A percentile compares a stretch with the other conserved stretches of the same genome.
These are phyloP conservation scores for Fusarium udum DNA, from an alignment of 2,329 filamentous ascomycete species.

Conservation along the genomic window DNA sequence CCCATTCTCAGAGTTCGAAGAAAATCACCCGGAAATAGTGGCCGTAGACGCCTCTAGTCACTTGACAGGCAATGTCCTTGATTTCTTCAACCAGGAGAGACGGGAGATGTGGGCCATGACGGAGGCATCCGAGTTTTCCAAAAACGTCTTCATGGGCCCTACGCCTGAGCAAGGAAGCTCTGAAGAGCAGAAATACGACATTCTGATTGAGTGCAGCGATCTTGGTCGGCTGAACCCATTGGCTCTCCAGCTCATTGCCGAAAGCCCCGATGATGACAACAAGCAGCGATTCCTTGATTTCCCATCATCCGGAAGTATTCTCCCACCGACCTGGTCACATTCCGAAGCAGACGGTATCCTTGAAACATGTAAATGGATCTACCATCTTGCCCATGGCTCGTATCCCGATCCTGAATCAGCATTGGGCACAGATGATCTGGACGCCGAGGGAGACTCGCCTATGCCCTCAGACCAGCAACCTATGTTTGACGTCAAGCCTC, in stretches of 20 bases:
- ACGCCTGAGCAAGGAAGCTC: slow-evolving; percentile 75
- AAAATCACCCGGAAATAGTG: slow-evolving; percentile 74
- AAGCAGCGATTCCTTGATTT: slow-evolving; percentile 69
- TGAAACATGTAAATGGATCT: slow-evolving; percentile 90
- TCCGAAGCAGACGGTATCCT: slow-evolving; percentile 85
- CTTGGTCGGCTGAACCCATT: slow-evolving; percentile 78
- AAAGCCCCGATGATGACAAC: slow-evolving; percentile 58
- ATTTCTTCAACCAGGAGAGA: slow-evolving; percentile 90
- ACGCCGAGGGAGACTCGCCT: slow-evolving; percentile 46
- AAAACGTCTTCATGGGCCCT: slow-evolving; percentile 90
- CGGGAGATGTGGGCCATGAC: slow-evolving; percentile 96
- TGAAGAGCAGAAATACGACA: slow-evolving; percentile 74
- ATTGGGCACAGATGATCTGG: slow-evolving; percentile 41
- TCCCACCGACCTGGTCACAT: slow-evolving; percentile 84
- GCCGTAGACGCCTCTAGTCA: slow-evolving; percentile 77
- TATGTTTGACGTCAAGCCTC: slow-evolving; percentile 50
- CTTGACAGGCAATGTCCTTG: slow-evolving; percentile 80
- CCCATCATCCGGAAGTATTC: slow-evolving; percentile 91
- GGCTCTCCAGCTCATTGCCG: slow-evolving; percentile 71
- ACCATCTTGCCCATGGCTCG: slow-evolving; percentile 78
- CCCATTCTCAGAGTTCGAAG: slow-evolving; percentile 77
- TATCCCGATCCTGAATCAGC: slow-evolving; percentile 51
- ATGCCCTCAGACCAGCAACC: slow-evolving; percentile 37
- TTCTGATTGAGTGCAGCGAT: slow-evolving; percentile 90
- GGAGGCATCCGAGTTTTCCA: slow-evolving; percentile 84